Conservation (phyloP, 2,329 filamentous ascomycete species). For the Huntiella bhutanensis region DNA sequence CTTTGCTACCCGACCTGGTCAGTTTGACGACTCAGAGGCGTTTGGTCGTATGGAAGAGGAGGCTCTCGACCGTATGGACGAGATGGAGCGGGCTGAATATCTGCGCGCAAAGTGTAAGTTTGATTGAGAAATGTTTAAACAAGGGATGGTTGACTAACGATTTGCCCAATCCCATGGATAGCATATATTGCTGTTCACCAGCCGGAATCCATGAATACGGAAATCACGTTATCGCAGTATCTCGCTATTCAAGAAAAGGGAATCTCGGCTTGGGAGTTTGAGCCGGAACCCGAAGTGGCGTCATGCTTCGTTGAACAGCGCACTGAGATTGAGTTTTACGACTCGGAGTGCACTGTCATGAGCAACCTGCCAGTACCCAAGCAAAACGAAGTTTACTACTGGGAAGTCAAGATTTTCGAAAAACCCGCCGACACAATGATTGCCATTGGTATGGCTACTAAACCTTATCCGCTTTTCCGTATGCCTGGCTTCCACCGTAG, state of each 20-base stretch:
- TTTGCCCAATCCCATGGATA: conserved; percentile 20
- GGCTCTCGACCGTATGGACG: conserved; percentile 88
- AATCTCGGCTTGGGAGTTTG: conserved; percentile 98
- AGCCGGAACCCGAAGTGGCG: conserved; percentile 94
- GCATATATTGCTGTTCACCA: conserved; percentile 89
- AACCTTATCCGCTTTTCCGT: conserved; percentile 88
- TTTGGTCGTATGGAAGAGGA: conserved; percentile 88
- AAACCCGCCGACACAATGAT: conserved; percentile 79
- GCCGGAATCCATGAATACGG: conserved; percentile 84
- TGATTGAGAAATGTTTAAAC: background rate
- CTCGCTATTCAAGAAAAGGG: conserved; percentile 98
- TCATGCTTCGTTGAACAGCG: conserved; percentile 95
- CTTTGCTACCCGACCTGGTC: conserved; percentile 77
- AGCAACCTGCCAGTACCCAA: conserved; percentile 94
- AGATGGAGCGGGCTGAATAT: conserved; percentile 77
- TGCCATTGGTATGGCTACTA: conserved; percentile 86
- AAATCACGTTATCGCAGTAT: conserved; percentile 94
- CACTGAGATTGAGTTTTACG: conserved; percentile 97
- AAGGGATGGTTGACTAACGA: background rate
- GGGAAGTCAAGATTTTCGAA: conserved; percentile 97
- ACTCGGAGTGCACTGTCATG: conserved; percentile 92
- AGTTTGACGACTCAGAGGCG: conserved; percentile 94
- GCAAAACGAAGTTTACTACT: conserved; percentile 98
- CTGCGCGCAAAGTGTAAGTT: conserved; percentile 72
- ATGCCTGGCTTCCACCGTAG: conserved; percentile 86